Evolutionary conservation across 2,329 filamentous ascomycete species (phyloP).

Genomic region (Xylaria sp.): DNA sequence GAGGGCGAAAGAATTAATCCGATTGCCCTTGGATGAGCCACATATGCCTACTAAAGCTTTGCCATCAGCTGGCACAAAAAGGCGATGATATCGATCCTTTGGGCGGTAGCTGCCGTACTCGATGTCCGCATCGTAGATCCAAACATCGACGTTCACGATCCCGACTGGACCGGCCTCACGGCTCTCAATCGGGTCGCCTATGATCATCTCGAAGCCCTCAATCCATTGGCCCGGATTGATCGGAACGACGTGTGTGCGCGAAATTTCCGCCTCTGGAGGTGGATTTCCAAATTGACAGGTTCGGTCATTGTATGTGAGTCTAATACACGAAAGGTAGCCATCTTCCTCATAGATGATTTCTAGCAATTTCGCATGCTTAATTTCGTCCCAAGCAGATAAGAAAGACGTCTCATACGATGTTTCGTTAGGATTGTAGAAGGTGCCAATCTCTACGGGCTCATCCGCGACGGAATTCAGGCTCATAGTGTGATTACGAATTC

Average conservation of each 20-base stretch:
- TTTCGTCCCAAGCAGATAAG: conserved; percentile 1
- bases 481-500: conserved; percentile 1
- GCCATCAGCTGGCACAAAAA: conserved; percentile 16
- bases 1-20: conserved; percentile 18
- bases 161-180: conserved; percentile 15
- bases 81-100: conserved; percentile 12
- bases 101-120: conserved; percentile 16
- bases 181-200: conserved; percentile 25
- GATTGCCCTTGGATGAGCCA: conserved; percentile 21
- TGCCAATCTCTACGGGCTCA: conserved; percentile 9
- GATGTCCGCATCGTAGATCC: conserved; percentile 1
- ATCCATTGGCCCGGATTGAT: conserved; percentile 12
- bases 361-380: conserved; percentile 1
- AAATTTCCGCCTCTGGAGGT: conserved; percentile 7
- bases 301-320: not conserved
- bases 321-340: conserved; percentile 18
- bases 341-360: conserved; percentile 20
- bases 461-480: conserved; percentile 8
- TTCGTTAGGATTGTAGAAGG: conserved; percentile 13
- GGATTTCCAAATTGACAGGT: conserved; percentile 16
- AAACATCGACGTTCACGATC: conserved; percentile 23
- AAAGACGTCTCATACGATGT: conserved; percentile 1
- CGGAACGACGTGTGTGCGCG: conserved; percentile 5
- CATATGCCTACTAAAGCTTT: conserved; percentile 13
- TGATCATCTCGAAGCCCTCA: conserved; percentile 23